These are phyloP conservation scores for Phaeotremella fagi DNA, from an alignment of 768 basidiomycete genomes.

Conservation along the genomic window DNA sequence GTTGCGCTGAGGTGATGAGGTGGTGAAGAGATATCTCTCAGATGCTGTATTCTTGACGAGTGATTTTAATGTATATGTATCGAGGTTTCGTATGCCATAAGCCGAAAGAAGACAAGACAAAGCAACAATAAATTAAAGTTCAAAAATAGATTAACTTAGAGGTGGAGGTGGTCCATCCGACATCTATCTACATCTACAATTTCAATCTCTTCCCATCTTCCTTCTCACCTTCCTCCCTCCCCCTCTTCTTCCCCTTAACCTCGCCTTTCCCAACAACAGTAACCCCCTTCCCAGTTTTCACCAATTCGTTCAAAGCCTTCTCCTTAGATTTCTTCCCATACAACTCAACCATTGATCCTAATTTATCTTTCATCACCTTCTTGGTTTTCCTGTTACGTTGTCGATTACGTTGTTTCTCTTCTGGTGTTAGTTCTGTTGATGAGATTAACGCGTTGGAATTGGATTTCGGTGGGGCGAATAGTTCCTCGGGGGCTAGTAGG, in stretches of 20 bases:
- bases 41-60: no score
- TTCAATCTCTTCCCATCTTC: slow-evolving; percentile 40
- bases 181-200: slow-evolving; percentile 22
- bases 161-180: not conserved
- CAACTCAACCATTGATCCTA: slow-evolving; percentile 65
- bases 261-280: slow-evolving; percentile 46
- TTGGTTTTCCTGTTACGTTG: slow-evolving; percentile 50
- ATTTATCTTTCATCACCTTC: slow-evolving; percentile 64
- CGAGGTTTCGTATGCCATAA: no score
- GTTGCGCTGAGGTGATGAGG: no score
- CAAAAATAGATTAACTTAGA: slow-evolving; percentile 9
- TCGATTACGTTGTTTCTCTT: slow-evolving; percentile 68
- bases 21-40: no score
- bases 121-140: no score
- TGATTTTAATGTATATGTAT: no score
- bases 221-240: slow-evolving; percentile 9
- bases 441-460: slow-evolving; percentile 56
- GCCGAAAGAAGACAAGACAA: no score
- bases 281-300: slow-evolving; percentile 61
- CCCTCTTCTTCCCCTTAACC: slow-evolving; percentile 25
- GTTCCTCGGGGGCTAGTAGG: slow-evolving; percentile 90
- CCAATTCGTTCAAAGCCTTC: slow-evolving; percentile 70
- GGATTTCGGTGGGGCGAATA: slow-evolving; percentile 58
- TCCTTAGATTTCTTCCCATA: slow-evolving; percentile 73
- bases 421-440: slow-evolving; percentile 75